Evolutionary conservation across 129 eudicot species (phyloP), one percentile per base, ranked within the genome.

Genomic region (Lactuca sativa): DNA sequence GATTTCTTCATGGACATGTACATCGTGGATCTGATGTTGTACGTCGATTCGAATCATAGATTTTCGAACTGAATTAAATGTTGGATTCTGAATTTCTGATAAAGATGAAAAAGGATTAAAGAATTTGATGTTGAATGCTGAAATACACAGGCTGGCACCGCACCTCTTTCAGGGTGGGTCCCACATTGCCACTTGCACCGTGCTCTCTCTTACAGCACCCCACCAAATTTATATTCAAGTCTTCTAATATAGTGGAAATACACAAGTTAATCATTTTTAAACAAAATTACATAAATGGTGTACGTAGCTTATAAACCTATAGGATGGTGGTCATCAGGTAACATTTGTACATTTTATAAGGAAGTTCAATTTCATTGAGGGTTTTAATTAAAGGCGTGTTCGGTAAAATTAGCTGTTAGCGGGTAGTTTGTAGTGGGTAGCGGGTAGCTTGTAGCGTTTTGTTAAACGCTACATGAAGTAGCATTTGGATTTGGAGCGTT

Each of bases 181-280:
- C 70, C 77, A 52, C 8, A 33, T 1, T 8, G 21, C 65, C 48
- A 74, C 72, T 64, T 64, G 58, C 78, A 71, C 57, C 78, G 73
- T 74, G 72, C 59, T 25, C 34, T 56, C 55, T 73, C 33, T 56
- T 74, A 74, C 37, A 56, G 7, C 66, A 56, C 64, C 57, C 54
- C 66, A 74, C 52, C 4, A 47, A 11, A 12, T 47, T 47, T 47
- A 11, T 11, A 11, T 9, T 40, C 44, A 40, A 5, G 44, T 7
- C 8, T 40, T 40, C 7, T 40, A 40, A 43, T 9, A 1, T 43
- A 9, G 49, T 43, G 49, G 49, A 43, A 1, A 43, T 2, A 9
- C 1, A 25, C 30, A 25, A 25, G 1, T 25, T 25, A 25, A 25
- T 25, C 30, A 25, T 25, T 25, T 25, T 25, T 25, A 25, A 25